These are phyloP conservation scores for Xylaria sp. DNA, from an alignment of 2,329 filamentous ascomycete genomes.

Conservation along the genomic window DNA sequence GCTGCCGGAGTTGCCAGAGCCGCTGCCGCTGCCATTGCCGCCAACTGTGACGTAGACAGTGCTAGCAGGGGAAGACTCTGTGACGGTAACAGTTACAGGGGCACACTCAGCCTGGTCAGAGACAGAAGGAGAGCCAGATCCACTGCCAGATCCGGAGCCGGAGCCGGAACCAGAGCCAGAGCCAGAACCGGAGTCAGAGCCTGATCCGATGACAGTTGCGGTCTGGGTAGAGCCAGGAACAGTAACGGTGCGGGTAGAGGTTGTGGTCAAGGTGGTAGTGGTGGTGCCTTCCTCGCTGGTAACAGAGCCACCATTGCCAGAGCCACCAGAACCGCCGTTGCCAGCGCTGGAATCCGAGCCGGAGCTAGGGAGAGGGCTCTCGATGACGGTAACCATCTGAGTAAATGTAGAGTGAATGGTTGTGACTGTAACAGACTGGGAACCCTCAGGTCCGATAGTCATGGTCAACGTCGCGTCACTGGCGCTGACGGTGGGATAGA, in stretches of 20 bases:
- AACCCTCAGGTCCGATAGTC: constrained; percentile 47
- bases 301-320: constrained; percentile 33
- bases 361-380: constrained; percentile 34
- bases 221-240: constrained; percentile 36
- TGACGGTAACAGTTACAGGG: constrained; percentile 49
- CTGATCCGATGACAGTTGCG: constrained; percentile 33
- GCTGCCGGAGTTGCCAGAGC: constrained; percentile 23
- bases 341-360: constrained; percentile 25
- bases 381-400: constrained; percentile 45
- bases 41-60: constrained; percentile 48
- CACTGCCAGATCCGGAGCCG: constrained; percentile 16
- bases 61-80: constrained; percentile 45
- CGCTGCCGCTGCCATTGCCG: constrained; percentile 3
- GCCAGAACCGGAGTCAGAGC: constrained; percentile 30
- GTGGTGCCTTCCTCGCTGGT: constrained; percentile 41
- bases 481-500: constrained; percentile 29
- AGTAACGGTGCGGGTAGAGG: constrained; percentile 49
- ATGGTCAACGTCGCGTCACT: constrained; percentile 41
- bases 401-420: constrained; percentile 49
- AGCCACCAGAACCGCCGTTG: constrained; percentile 20
- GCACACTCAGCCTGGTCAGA: constrained; percentile 41
- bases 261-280: constrained; percentile 47
- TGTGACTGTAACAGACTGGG: constrained; percentile 45
- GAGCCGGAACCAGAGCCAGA: constrained; percentile 34
- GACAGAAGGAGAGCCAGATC: constrained; percentile 22